Base-by-base conservation (phyloP, 495 filamentous ascomycete species). In the Podospora appendiculata region DNA sequence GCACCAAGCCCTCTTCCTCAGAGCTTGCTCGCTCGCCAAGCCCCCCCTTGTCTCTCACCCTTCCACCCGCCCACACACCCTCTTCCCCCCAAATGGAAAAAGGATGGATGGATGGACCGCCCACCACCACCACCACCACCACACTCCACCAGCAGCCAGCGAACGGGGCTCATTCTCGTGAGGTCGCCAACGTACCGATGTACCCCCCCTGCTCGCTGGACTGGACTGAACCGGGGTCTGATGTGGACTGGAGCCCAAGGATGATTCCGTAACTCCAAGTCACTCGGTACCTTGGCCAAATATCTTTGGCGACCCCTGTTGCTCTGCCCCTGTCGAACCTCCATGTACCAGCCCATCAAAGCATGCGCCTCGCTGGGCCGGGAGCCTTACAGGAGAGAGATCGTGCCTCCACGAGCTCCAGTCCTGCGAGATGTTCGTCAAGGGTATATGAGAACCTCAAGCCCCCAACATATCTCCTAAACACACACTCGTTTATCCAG, bases 391-490 rank as follows among this genome's bases (percentile, higher is more conserved):
- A 39, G 51, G 36, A 38, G 10, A 25, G 58, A 65, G 62, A 64
- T 61, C 62, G 55, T 54, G 50, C 61, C 63, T 66, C 62, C 64
- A 67, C 64, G 17, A 67, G 59, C 39, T n/a, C 51, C 50, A 17
- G 53, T 55, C 52, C 52, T 54, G 50, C 46, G 51, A 62, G 59
- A 63, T 56, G 64, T 47, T 39, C 43, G 35, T 50, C 42, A 50
- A 49, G 51, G 57, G 48, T 67, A 67, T 67, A 61, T 67, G 65
- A 59, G 65, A 67, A 59, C 62, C 59, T 63, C 62, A 59, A 25
- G 25, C 49, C 35, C 54, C 59, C 58, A 49, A 58, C 53, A 34
- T 42, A 50, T 18, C 32, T 35, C 43, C 41, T 48, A 51, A 40
- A 51, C 40, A 47, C 32, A 39, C 32, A 41, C 49, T 54, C 52